These are phyloP conservation scores for Trichoderma gamsii DNA, from an alignment of 495 filamentous ascomycete genomes.

Conservation along the genomic window DNA sequence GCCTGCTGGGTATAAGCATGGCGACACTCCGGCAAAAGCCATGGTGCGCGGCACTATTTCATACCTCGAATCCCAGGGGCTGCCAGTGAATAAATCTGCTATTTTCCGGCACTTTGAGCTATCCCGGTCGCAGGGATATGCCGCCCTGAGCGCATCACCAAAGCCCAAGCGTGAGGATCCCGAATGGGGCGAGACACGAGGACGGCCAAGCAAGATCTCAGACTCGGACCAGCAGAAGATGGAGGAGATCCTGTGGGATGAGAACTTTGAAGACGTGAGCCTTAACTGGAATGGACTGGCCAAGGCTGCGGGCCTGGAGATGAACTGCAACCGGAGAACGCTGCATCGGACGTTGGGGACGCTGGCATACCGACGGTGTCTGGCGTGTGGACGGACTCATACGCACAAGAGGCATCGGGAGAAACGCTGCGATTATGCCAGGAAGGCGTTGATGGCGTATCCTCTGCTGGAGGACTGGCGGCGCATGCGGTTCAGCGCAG, in stretches of 20 bases:
- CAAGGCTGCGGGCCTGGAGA: constrained; percentile 4
- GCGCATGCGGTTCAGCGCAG: constrained; percentile 16
- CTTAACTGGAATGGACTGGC: constrained; percentile 15
- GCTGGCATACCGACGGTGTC: constrained; percentile 11
- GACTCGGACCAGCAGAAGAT: constrained; percentile 14
- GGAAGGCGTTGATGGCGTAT: background rate
- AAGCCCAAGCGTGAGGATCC: constrained; percentile 11
- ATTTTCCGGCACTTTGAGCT: constrained; percentile 16
- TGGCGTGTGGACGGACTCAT: background rate
- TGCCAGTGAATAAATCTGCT: constrained; percentile 16
- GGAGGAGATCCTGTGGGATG: constrained; percentile 16
- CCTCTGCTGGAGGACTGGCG: constrained; percentile 4
- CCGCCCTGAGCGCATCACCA: background rate
- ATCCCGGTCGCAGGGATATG: constrained; percentile 14
- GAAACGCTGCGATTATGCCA: constrained; percentile 13
- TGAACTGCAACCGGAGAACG: constrained; percentile 16
- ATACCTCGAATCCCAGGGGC: constrained; percentile 16
- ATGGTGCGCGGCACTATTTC: constrained; percentile 17
- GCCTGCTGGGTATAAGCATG: constrained; percentile 14
- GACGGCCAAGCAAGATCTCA: constrained; percentile 12
- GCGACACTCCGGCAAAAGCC: constrained; percentile 14
- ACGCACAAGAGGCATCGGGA: constrained; percentile 13
- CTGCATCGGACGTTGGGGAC: constrained; percentile 14
- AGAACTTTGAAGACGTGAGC: constrained; percentile 12
- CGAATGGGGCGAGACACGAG: constrained; percentile 16